Conservation (phyloP, 2,329 filamentous ascomycete genomes). For the Fusarium concolor region DNA sequence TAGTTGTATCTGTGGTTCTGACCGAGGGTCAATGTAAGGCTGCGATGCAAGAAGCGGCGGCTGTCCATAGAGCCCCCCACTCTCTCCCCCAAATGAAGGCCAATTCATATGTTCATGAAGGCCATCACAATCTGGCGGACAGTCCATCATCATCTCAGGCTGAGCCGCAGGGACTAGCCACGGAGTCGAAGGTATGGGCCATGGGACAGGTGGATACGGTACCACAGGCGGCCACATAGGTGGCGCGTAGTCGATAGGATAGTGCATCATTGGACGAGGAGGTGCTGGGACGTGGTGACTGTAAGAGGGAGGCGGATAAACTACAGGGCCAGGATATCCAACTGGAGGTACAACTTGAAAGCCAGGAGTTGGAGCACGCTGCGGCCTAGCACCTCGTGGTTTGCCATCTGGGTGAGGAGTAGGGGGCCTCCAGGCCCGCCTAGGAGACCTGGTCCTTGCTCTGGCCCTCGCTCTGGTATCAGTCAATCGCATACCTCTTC, state of each 20-base stretch:
- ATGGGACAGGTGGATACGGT: conserved; percentile 18
- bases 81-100: background rate
- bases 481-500: background rate
- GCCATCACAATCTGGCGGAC: background rate
- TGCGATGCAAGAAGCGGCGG: background rate
- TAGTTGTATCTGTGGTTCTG: background rate
- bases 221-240: conserved; percentile 9
- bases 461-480: background rate
- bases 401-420: conserved; percentile 31
- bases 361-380: background rate
- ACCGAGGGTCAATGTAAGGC: conserved; percentile 1
- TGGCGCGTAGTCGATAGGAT: conserved; percentile 4
- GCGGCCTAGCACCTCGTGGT: background rate
- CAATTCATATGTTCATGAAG: background rate
- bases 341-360: background rate
- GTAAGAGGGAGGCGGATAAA: background rate
- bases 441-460: conserved; percentile 10
- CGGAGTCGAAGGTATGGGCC: conserved; percentile 9
- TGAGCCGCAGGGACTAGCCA: conserved; percentile 3
- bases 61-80: background rate
- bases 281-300: background rate
- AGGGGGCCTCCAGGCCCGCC: conserved; percentile 20
- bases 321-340: background rate
- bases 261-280: background rate
- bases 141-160: background rate